Evolutionary conservation across 495 filamentous ascomycete species (phyloP).

Genomic region (Cudoniella acicularis): DNA sequence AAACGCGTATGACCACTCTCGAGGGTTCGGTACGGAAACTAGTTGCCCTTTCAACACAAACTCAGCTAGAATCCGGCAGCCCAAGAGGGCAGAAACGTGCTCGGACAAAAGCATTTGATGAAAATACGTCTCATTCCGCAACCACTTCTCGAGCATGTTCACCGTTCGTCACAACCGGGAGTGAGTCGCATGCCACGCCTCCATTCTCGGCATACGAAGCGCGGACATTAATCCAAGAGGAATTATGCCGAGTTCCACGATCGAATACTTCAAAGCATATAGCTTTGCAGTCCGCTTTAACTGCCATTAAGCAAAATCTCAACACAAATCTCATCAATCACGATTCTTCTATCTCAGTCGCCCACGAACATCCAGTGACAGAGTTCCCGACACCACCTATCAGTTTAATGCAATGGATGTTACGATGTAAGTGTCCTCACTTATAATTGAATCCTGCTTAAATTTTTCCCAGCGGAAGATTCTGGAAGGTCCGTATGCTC

Average conservation of each 20-base stretch:
- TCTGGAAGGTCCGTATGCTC: slow-evolving; percentile 4
- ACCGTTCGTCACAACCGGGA: background rate
- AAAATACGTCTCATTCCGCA: background rate
- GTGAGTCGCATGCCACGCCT: background rate
- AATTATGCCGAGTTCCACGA: background rate
- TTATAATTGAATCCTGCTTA: background rate
- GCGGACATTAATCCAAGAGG: slow-evolving; percentile 9
- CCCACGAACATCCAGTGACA: background rate
- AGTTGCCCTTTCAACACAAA: background rate
- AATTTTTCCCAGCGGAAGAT: background rate
- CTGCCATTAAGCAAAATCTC: slow-evolving; percentile 1
- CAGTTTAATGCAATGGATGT: slow-evolving; percentile 13
- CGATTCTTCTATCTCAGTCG: background rate
- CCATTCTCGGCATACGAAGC: slow-evolving; percentile 3
- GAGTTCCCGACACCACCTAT: background rate
- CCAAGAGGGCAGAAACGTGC: background rate
- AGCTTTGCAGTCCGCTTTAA: background rate
- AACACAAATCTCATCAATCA: background rate
- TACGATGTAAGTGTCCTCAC: slow-evolving; percentile 5
- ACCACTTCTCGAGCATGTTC: background rate
- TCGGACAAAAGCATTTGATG: background rate
- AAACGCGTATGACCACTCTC: background rate
- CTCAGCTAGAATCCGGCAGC: background rate
- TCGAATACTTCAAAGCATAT: background rate
- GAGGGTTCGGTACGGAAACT: background rate